phyloP scores from a whole-genome alignment of 352 stramenopile genomes.

The Pythium apleroticum region DNA sequence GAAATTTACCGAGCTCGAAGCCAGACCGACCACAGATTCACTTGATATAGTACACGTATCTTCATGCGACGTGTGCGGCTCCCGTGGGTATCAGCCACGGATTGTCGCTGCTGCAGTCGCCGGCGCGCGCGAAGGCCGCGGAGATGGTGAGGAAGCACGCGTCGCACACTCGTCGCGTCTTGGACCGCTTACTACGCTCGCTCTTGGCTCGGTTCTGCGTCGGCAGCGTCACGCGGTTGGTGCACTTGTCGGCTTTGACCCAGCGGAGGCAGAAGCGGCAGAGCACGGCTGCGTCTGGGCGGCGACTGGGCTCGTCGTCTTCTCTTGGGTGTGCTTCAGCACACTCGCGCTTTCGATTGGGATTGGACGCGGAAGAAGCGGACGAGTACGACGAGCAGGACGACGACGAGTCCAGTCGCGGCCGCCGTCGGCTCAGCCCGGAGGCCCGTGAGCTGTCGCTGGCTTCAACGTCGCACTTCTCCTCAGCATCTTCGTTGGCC shows the following conservation, averaged over 20 bases:
- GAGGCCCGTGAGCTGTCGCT: not conserved
- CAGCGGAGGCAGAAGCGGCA: constrained; percentile 11
- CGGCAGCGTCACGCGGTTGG: constrained; percentile 3
- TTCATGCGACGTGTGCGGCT: too few relatives aligned
- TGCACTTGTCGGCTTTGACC: constrained; percentile 1
- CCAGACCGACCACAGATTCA: too few relatives aligned
- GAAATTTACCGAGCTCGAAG: too few relatives aligned
- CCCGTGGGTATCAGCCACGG: too few relatives aligned
- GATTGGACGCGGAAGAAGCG: not conserved
- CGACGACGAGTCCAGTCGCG: constrained; percentile 8
- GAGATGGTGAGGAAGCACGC: constrained; percentile 4
- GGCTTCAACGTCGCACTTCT: not conserved
- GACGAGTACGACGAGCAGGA: constrained; percentile 11
- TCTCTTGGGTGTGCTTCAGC: not conserved
- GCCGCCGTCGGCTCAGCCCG: not conserved
- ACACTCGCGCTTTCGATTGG: not conserved
- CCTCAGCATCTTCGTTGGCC: not conserved
- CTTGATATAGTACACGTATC: too few relatives aligned
- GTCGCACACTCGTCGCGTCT: constrained; percentile 7
- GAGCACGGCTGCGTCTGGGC: not conserved
- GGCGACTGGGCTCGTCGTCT: not conserved
- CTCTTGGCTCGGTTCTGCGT: not conserved
- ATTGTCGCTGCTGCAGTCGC: not conserved
- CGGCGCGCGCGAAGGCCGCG: not conserved
- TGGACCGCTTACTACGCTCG: not conserved